These are phyloP conservation scores for Emiliania huxleyi DNA, from an alignment of 78 protist species.

Conservation along the genomic window DNA sequence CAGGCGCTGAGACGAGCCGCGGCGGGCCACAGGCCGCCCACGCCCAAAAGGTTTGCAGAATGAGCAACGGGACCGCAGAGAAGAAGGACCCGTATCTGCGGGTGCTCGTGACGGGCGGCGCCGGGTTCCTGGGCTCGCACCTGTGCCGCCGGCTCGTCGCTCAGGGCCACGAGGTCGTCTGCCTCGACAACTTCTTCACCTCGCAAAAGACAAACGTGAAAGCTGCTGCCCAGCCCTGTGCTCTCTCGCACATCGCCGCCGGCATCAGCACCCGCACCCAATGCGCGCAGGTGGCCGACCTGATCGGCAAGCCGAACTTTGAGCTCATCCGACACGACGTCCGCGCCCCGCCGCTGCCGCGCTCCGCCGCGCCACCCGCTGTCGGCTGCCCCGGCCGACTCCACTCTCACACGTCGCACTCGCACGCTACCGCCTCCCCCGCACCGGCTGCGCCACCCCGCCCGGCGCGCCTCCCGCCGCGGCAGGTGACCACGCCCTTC, in stretches of 20 bases:
- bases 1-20: no score
- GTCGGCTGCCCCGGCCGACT: no score
- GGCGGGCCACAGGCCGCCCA: no score
- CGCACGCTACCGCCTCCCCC: no score
- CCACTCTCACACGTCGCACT: no score
- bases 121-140: constrained; percentile 85
- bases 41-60: not conserved
- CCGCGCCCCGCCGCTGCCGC: no score
- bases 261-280: no score
- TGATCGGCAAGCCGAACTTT: constrained; percentile 61
- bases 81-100: not conserved
- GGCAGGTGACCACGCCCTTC: constrained; percentile 19
- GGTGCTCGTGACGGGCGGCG: constrained; percentile 77
- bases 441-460: not conserved
- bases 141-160: constrained; percentile 63
- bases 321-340: constrained; percentile 55
- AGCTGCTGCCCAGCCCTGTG: not conserved
- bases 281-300: not conserved
- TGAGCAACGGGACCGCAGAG: not conserved
- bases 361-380: no score
- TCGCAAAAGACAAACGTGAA: not conserved
- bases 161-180: constrained; percentile 68
- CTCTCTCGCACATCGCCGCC: no score
- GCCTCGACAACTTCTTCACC: constrained; percentile 23
- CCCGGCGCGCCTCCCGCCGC: not conserved